Evolutionary conservation across 2,329 filamentous ascomycete species (phyloP).

Genomic region (Coniochaeta prunicola): DNA sequence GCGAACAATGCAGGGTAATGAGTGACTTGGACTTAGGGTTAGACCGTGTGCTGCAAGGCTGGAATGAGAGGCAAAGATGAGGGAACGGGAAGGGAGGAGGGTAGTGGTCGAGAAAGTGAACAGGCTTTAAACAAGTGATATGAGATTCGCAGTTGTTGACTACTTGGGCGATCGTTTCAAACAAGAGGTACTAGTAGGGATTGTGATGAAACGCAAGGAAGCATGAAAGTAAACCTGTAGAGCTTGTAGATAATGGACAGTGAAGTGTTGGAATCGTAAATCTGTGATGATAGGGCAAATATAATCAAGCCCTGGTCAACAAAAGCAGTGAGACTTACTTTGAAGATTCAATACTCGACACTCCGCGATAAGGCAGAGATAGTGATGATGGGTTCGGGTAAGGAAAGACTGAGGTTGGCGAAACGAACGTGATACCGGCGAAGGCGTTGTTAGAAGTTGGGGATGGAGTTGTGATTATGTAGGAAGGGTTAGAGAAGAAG

Average conservation of each 20-base stretch:
- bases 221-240: no score
- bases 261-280: neutral
- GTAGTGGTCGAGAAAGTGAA: no score
- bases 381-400: neutral
- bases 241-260: neutral
- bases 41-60: neutral
- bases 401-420: neutral
- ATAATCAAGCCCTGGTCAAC: neutral
- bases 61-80: neutral
- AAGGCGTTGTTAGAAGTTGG: neutral
- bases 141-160: no score
- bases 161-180: no score
- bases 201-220: no score
- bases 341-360: neutral
- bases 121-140: neutral
- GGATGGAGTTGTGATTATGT: neutral
- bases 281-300: neutral
- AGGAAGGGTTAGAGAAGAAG: neutral
- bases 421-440: neutral
- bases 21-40: neutral
- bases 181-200: no score
- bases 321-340: neutral
- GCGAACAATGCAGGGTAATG: neutral
- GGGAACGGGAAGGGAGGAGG: neutral
- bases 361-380: neutral